Conservation (phyloP, 2,329 filamentous ascomycete genomes). For the Neoarthrinium moseri region DNA sequence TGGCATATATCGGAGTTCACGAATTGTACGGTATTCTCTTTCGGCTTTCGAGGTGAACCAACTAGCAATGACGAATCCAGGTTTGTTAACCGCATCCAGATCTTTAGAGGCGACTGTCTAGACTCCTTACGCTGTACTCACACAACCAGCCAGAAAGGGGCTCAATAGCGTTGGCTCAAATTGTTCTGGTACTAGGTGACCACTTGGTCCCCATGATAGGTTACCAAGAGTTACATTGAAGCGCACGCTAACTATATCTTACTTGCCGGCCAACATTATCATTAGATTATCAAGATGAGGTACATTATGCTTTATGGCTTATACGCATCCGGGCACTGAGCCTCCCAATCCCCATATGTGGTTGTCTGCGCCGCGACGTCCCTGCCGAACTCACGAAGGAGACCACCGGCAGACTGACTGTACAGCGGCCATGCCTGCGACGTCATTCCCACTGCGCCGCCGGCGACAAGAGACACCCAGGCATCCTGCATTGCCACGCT, state of each 20-base stretch:
- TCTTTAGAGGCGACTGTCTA: too few species aligned
- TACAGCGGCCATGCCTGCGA: constrained; percentile 9
- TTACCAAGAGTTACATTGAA: too few species aligned
- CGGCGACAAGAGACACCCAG: constrained; percentile 9
- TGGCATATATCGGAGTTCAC: too few species aligned
- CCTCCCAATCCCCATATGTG: neutral
- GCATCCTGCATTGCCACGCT: constrained; percentile 11
- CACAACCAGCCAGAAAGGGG: too few species aligned
- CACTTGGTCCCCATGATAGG: neutral
- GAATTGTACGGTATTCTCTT: too few species aligned
- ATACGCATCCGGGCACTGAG: constrained; percentile 1
- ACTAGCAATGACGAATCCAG: too few species aligned
- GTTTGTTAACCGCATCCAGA: too few species aligned
- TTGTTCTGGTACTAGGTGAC: neutral
- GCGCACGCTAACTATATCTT: too few species aligned
- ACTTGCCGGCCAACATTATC: neutral
- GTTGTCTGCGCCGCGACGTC: constrained; percentile 3
- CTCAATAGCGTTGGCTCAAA: too few species aligned
- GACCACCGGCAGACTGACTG: neutral
- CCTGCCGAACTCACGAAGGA: constrained; percentile 8
- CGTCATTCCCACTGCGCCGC: neutral
- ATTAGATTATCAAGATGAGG: too few species aligned
- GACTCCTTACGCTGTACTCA: too few species aligned
- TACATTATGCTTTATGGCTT: neutral
- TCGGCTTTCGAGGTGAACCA: too few species aligned